These are phyloP conservation scores for Blepharisma japonicum DNA, from an alignment of 73 alveolate genomes.

Conservation along the genomic window DNA sequence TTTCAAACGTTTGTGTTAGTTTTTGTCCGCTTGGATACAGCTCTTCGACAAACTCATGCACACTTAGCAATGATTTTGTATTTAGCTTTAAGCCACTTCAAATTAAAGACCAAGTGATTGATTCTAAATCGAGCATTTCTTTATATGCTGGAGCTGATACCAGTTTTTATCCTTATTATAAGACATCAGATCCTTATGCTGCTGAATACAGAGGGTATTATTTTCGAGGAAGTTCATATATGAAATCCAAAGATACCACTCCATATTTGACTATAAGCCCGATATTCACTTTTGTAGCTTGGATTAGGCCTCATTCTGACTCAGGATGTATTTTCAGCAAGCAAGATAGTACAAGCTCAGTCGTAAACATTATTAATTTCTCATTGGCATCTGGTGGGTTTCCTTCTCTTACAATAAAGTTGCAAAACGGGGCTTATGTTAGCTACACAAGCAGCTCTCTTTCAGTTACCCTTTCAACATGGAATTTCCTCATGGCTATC, in stretches of 20 bases:
- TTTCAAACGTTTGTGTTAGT: neutral
- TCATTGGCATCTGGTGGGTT: neutral
- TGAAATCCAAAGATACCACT: neutral
- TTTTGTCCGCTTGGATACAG: conserved; percentile 15
- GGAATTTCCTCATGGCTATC: neutral
- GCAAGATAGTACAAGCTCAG: no score
- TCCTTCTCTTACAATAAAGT: neutral
- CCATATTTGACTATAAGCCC: neutral
- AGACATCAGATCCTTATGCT: conserved; percentile 6
- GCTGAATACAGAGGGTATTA: neutral
- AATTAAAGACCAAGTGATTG: conserved; percentile 13
- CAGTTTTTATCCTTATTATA: conserved; percentile 6
- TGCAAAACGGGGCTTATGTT: neutral
- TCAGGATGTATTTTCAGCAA: neutral
- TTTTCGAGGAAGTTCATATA: neutral
- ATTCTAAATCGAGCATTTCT: neutral
- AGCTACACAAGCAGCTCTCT: no score
- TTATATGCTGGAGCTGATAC: neutral
- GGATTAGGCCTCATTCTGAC: neutral
- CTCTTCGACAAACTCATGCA: neutral
- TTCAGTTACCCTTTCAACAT: neutral
- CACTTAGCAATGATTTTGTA: neutral
- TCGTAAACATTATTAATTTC: neutral
- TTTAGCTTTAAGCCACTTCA: neutral
- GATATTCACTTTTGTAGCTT: neutral